Conservation (phyloP, 768 basidiomycete species). For the Gloeostereum incarnatum region DNA sequence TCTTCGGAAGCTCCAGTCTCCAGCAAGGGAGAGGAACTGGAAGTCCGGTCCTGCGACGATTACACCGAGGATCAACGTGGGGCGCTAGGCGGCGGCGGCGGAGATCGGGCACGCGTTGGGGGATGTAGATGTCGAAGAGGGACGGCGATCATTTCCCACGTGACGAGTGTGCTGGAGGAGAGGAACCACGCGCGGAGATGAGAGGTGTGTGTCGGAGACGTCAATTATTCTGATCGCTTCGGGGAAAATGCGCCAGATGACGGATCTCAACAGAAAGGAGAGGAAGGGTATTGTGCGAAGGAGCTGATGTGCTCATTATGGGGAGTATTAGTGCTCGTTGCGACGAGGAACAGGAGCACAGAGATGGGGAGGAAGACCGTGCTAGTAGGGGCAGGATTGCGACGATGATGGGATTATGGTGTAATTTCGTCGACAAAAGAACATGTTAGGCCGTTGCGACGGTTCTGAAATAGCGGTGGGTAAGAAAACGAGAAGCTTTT, state of each 20-base stretch:
- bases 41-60: slow-evolving; percentile 39
- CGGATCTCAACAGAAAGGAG: slow-evolving; percentile 41
- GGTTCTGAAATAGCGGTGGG: slow-evolving; percentile 11
- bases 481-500: slow-evolving; percentile 16
- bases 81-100: slow-evolving; percentile 41
- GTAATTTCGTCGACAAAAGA: slow-evolving; percentile 13
- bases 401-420: slow-evolving; percentile 29
- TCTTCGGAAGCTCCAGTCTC: slow-evolving; percentile 52
- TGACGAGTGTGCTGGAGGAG: slow-evolving; percentile 37
- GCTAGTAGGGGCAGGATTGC: slow-evolving; percentile 30
- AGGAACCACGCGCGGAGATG: slow-evolving; percentile 40
- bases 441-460: slow-evolving; percentile 6
- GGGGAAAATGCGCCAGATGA: slow-evolving; percentile 55
- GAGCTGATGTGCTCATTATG: too few relatives aligned
- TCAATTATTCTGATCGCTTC: slow-evolving; percentile 44
- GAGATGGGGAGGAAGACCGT: slow-evolving; percentile 27
- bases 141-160: slow-evolving; percentile 57
- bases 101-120: slow-evolving; percentile 43
- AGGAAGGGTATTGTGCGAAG: slow-evolving; percentile 48
- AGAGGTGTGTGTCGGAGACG: slow-evolving; percentile 40
- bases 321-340: slow-evolving; percentile 42
- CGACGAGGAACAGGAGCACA: slow-evolving; percentile 33
- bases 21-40: slow-evolving; percentile 56
- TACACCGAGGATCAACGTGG: slow-evolving; percentile 50
- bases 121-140: slow-evolving; percentile 51